Evolutionary conservation across 2,329 filamentous ascomycete species (phyloP), one percentile per base, ranked within the genome.

Genomic region (Phoma sp.): DNA sequence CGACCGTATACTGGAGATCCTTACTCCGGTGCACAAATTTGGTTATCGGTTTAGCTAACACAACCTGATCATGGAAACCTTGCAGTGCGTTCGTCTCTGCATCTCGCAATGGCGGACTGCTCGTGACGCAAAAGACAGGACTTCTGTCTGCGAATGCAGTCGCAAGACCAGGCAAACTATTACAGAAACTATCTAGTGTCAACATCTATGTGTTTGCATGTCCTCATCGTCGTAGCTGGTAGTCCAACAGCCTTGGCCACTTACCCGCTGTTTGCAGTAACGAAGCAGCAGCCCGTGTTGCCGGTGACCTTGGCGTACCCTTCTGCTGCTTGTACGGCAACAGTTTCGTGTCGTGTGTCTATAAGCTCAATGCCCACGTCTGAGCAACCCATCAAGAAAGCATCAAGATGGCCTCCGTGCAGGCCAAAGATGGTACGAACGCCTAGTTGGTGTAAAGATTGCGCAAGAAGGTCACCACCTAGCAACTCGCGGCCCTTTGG

Each of bases 261-360:
- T 51, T 56, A 79, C 78, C 78, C 78, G 57, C 78, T 81, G 45
- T 81, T 81, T 0, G 79, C 78, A 10, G 79, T 81, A 2, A 81
- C 74, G 50, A 82, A 81, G 52, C 75, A 78, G n/a, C 76, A 74
- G 9, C 77, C 79, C 9, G 77, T 73, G 51, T 77, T 78, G 1
- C 74, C 73, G n/a, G 70, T 75, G 39, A 80, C 65, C 57, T 78
- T 80, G 2, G 77, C 69, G 62, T 81, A 81, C 7, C 75, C 76
- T 61, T 81, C 78, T 0, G 79, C 79, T 7, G 79, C 80, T 61
- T 81, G 78, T 2, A 81, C 77, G 12, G 79, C 79, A 13, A 76
- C 77, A 1, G 79, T 79, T 60, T 82, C 79, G 59, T 82, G 80
- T 37, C 79, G 64, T 0, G 77, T 80, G 56, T 82, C 78, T 22